Percentiles rank a stretch among this genome's conserved stretches.
Conservation (phyloP, 345 rosid genomes). For the Gossypium raimondii region DNA sequence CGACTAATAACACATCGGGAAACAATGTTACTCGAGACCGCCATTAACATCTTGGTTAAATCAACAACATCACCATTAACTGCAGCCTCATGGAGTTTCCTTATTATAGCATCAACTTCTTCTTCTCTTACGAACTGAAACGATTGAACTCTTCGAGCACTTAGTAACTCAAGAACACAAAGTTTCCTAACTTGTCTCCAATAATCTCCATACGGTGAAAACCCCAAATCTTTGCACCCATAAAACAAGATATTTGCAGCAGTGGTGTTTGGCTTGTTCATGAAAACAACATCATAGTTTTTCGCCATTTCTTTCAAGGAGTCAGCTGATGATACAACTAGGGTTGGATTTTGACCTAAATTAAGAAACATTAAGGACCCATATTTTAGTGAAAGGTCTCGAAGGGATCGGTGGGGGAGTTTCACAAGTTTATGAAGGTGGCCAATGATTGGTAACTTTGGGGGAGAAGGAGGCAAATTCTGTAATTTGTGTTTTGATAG, state of each 20-base stretch:
- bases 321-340: not conserved
- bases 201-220: not conserved
- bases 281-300: not conserved
- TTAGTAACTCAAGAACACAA: not conserved
- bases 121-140: not conserved
- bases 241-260: not conserved
- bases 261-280: not conserved
- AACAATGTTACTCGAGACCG: not conserved
- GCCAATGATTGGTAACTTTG: constrained; percentile 2
- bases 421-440: not conserved
- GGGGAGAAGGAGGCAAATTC: constrained; percentile 1
- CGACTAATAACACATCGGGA: not conserved
- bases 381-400: not conserved
- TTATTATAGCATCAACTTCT: not conserved
- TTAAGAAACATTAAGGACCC: not conserved
- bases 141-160: not conserved
- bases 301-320: not conserved
- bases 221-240: not conserved
- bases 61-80: not conserved
- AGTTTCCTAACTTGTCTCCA: not conserved
- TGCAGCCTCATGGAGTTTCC: not conserved
- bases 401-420: not conserved
- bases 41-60: not conserved
- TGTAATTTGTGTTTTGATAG: not conserved
- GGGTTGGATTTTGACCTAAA: not conserved